Conservation (phyloP, 371 early-diverging fungal species). For the Mucor mucedo region DNA sequence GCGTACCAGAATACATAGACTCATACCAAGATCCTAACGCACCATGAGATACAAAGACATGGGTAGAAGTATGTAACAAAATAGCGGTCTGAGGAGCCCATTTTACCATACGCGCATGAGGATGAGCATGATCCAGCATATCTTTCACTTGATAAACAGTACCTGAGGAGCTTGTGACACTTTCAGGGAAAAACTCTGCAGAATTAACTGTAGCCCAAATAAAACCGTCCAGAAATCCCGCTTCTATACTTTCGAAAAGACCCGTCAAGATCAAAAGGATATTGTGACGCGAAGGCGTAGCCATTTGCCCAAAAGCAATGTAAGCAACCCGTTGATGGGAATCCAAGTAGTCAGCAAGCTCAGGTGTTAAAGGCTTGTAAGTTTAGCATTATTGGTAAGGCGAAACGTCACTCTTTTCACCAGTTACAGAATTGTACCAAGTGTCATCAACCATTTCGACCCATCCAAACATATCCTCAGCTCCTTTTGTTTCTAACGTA, state of each 20-base stretch:
- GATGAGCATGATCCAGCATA: not conserved
- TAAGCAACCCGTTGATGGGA: slow-evolving; percentile 33
- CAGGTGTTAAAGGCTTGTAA: slow-evolving; percentile 22
- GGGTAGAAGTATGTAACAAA: slow-evolving; percentile 31
- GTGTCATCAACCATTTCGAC: slow-evolving; percentile 10
- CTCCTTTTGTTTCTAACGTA: not conserved
- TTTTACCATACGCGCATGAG: slow-evolving; percentile 2
- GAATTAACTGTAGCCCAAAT: slow-evolving; percentile 15
- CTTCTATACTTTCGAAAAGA: slow-evolving; percentile 27
- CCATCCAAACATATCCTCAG: slow-evolving; percentile 13
- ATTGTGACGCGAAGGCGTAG: slow-evolving; percentile 15
- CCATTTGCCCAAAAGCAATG: slow-evolving; percentile 47
- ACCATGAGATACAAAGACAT: slow-evolving; percentile 43
- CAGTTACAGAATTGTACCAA: slow-evolving; percentile 7
- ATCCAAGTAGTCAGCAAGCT: slow-evolving; percentile 24
- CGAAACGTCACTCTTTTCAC: slow-evolving; percentile 8
- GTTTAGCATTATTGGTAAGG: slow-evolving; percentile 7
- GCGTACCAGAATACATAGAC: slow-evolving; percentile 36
- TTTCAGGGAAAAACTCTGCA: slow-evolving; percentile 14
- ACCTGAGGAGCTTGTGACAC: slow-evolving; percentile 11
- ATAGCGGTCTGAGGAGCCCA: slow-evolving; percentile 21
- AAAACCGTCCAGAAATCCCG: slow-evolving; percentile 28
- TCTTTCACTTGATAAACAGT: slow-evolving; percentile 4
- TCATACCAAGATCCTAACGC: slow-evolving; percentile 44
- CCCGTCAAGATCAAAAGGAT: slow-evolving; percentile 23